These are phyloP conservation scores for Diutina sp. DNA, from an alignment of 1,139 yeast genomes.

Conservation along the genomic window DNA sequence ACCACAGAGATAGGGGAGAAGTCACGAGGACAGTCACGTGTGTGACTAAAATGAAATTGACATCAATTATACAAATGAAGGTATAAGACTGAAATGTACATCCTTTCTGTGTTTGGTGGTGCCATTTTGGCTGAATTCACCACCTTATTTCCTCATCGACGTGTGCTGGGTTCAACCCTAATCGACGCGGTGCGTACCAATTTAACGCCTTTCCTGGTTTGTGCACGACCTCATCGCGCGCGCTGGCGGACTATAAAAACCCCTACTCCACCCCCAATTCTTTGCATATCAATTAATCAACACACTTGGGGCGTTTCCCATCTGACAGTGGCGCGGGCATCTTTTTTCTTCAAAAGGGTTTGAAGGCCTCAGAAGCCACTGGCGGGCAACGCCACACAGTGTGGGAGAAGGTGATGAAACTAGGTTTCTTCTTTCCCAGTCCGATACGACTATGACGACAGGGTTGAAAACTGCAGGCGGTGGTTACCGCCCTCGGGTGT, in stretches of 20 bases:
- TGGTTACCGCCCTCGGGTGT: conserved; percentile 17
- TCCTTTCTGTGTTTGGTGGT: no score
- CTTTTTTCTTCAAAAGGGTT: not conserved
- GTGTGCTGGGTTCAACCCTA: not conserved
- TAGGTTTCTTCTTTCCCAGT: conserved; percentile 69
- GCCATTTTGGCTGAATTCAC: no score
- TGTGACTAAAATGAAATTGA: no score
- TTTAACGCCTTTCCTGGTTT: not conserved
- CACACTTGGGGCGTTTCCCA: not conserved
- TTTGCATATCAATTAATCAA: not conserved
- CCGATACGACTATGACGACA: conserved; percentile 84
- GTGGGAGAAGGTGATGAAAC: conserved; percentile 33
- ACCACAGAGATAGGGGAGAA: not conserved
- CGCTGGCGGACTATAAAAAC: not conserved
- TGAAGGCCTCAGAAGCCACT: not conserved
- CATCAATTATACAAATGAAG: no score
- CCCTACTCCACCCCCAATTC: not conserved
- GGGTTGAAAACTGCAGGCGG: conserved; percentile 48
- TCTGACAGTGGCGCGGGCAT: not conserved
- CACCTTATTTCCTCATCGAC: no score
- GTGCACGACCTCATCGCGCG: conserved; percentile 1
- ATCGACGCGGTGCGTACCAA: not conserved
- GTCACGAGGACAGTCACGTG: not conserved
- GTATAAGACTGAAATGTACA: no score
- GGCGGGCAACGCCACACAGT: not conserved